Base-by-base conservation (phyloP, 2,329 filamentous ascomycete species). In the Cordyceps tenuipes region DNA sequence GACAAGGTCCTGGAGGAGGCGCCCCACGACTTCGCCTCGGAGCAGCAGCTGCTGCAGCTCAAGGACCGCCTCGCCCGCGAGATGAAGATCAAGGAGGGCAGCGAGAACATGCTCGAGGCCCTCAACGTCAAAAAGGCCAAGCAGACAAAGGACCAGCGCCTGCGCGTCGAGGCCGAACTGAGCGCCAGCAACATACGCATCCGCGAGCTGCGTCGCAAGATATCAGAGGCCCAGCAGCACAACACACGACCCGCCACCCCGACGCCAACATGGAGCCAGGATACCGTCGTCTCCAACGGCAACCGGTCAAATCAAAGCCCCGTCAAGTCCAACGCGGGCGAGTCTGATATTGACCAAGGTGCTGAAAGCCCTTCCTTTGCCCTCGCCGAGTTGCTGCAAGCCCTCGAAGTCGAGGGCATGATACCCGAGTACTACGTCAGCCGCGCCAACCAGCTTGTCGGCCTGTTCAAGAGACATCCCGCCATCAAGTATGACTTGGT, bases 71-170 rank as follows among this genome's bases (percentile, higher is more conserved):
- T 99, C 64, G 93, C 91, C 66, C 93, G 95, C 68, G 95, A 99
- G 76, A 87, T 92, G 76, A 97, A 97, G 79, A 97, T 99, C 71
- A 97, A 96, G 74, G 89, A 93, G 68, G 94, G 94, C 21, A 97
- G 93, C 61, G 94, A 99, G 78, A 99, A 99, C 71, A 87, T 99
- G 83, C 80, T 99, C 44, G 94, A 99, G 76, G 94, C 94, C 13
- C 77, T 99, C 65, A 91, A 97, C 72, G 83, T 86, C 49, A 99
- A 99, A 75, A 97, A 96, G 73, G 88, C 90, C 50, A 99, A 97
- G 75, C 93, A 97, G 72, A 89, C 89, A 64, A 95, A 92, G 71
- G 93, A 93, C 62, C 90, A 93, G 70, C 83, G 90, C 49, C 78
- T 82, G 62, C 82, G 83, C 66, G 89, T 92, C 31, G 90, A 99